Conservation (phyloP, 352 stramenopile genomes). For the Lagenidium giganteum region DNA sequence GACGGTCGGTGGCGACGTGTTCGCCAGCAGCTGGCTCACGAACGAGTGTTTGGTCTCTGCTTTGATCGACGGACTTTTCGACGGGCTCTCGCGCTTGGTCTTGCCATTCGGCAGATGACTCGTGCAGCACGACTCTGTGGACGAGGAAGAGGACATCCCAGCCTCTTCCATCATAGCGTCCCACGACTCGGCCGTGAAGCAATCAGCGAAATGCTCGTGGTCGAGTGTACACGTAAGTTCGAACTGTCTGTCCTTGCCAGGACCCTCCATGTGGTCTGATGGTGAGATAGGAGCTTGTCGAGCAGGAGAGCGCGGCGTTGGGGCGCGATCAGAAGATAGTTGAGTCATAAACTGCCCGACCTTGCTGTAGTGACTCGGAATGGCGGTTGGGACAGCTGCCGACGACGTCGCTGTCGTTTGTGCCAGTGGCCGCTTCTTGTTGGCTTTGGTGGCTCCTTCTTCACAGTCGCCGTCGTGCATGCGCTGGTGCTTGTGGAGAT, state of each 20-base stretch:
- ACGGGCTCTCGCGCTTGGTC: too few species aligned
- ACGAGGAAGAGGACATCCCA: constrained; percentile 11
- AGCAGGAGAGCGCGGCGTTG: too few species aligned
- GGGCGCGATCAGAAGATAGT: too few species aligned
- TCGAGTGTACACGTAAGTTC: constrained; percentile 55
- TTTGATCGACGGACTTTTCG: too few species aligned
- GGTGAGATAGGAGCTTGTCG: constrained; percentile 12
- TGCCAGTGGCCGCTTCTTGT: not conserved
- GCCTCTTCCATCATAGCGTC: constrained; percentile 20
- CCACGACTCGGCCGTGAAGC: constrained; percentile 33
- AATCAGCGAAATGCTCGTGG: constrained; percentile 48
- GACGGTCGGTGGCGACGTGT: not conserved
- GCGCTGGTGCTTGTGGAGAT: constrained; percentile 42
- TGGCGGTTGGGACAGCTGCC: not conserved
- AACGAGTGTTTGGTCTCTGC: too few species aligned
- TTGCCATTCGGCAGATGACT: constrained; percentile 13
- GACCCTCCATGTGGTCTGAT: constrained; percentile 9
- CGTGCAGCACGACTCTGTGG: constrained; percentile 8
- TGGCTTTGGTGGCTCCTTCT: not conserved
- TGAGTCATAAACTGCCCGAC: too few species aligned
- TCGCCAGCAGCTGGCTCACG: not conserved
- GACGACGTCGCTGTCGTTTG: not conserved
- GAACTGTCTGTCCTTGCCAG: constrained; percentile 24
- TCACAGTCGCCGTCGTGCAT: constrained; percentile 4
- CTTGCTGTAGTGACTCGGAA: too few species aligned